Evolutionary conservation across 1,284 basidiomycete species (phyloP).

Genomic region (Bjerkandera adusta): DNA sequence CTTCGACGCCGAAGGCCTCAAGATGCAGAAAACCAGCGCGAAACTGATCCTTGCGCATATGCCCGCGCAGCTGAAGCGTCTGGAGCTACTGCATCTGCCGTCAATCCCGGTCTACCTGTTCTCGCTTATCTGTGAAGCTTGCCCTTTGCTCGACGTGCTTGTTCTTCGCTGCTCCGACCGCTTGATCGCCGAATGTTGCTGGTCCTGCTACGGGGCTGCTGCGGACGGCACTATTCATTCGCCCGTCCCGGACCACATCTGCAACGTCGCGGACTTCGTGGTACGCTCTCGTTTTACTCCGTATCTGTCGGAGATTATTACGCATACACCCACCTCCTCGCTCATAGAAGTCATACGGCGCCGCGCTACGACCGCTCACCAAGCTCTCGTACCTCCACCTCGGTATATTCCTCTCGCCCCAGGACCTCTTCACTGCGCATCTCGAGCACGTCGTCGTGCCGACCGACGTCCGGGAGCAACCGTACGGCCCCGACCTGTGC

Average conservation of each 20-base stretch:
- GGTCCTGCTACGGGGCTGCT: slow-evolving; percentile 60
- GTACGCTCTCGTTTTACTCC: slow-evolving; percentile 36
- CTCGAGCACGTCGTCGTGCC: slow-evolving; percentile 32
- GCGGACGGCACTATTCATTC: slow-evolving; percentile 54
- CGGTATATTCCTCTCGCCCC: slow-evolving; percentile 57
- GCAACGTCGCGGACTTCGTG: slow-evolving; percentile 40
- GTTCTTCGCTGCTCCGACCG: slow-evolving; percentile 57
- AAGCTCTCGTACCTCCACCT: slow-evolving; percentile 54
- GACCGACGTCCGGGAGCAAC: slow-evolving; percentile 29
- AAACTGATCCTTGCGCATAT: slow-evolving; percentile 25
- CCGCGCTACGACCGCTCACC: slow-evolving; percentile 37
- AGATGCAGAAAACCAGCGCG: slow-evolving; percentile 23
- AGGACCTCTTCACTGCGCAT: slow-evolving; percentile 41
- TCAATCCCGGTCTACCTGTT: slow-evolving; percentile 51
- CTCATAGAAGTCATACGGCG: slow-evolving; percentile 28
- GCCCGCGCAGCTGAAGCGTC: slow-evolving; percentile 28
- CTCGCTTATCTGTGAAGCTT: slow-evolving; percentile 38
- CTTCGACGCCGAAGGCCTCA: slow-evolving; percentile 25
- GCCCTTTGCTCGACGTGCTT: slow-evolving; percentile 44
- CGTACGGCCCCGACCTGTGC: slow-evolving; percentile 34
- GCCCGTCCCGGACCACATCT: slow-evolving; percentile 52
- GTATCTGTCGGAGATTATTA: background rate
- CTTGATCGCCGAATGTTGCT: slow-evolving; percentile 54
- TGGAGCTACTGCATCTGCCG: slow-evolving; percentile 51
- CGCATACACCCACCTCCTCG: background rate